These are phyloP conservation scores for Boletus vinaceobasis DNA, from an alignment of 768 basidiomycete species.

Conservation along the genomic window DNA sequence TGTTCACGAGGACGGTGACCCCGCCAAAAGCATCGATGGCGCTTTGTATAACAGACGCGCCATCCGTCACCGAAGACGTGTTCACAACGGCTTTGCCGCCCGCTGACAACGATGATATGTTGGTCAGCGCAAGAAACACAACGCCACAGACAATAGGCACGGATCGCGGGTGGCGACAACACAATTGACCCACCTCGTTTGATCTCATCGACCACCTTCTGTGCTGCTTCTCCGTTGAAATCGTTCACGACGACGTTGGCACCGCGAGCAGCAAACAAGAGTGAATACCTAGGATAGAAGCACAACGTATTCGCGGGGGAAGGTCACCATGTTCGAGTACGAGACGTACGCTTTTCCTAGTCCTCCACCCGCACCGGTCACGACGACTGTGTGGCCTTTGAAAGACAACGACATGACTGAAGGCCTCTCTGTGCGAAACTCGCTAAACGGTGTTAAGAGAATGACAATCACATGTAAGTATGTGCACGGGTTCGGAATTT, in stretches of 20 bases:
- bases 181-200: constrained; percentile 51
- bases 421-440: too few relatives aligned
- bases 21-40: constrained; percentile 83
- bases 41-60: constrained; percentile 78
- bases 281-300: constrained; percentile 63
- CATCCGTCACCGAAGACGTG: constrained; percentile 83
- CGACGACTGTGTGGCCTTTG: constrained; percentile 85
- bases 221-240: constrained; percentile 81
- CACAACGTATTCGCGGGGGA: background rate
- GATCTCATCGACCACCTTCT: constrained; percentile 91
- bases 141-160: background rate
- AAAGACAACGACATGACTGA: constrained; percentile 55
- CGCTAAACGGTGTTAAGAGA: background rate
- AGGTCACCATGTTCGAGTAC: background rate
- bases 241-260: constrained; percentile 97
- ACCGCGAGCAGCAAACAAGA: constrained; percentile 88
- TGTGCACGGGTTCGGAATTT: background rate
- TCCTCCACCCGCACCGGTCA: constrained; percentile 96
- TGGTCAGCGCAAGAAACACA: background rate
- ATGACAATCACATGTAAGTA: constrained; percentile 10
- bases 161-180: background rate
- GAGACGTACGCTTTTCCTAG: constrained; percentile 80
- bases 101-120: constrained; percentile 39
- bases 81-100: constrained; percentile 89
- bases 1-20: constrained; percentile 90